Base-by-base conservation (phyloP, 1,284 basidiomycete species). In the Ceratobasidium sp. region DNA sequence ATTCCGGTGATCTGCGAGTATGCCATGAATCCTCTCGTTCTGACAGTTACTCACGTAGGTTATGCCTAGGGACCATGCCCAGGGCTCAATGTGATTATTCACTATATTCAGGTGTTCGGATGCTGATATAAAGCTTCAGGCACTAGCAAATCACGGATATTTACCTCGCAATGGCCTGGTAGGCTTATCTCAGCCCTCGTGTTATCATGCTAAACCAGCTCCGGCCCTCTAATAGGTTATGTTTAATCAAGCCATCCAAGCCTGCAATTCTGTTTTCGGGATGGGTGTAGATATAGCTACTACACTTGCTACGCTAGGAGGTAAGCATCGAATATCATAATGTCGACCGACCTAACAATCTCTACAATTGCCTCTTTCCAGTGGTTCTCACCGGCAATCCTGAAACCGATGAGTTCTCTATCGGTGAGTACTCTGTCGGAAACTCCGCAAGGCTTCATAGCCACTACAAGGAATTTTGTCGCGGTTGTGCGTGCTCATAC, bases 21-120 rank as follows among this genome's bases (percentile, higher is more conserved):
- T 40, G 61, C 5, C 28, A 23, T 20, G 53, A 51, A 33, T 26
- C 18, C 6, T 5, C 46, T 26, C 6, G 7, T 12, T 51, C 33
- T 15, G 23, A 26, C 26, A n/a, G 13, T 51, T 7, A 67, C 13
- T 46, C 39, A 4, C 15, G n/a, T 53, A 13, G 26, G 4, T 55
- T 28, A 12, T 23, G 28, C 20, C 18, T 33, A 70, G 68, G 68
- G 68, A 23, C 68, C 68, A 3, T 70, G 68, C 40, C 68, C 68
- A 6, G 68, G 68, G 2, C 68, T 70, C 39, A 70, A 70, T 56
- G 68, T 70, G 39, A n/a, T 49, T 2, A 55, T 55, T n/a, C 40
- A n/a, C n/a, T n/a, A n/a, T n/a, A n/a, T n/a, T n/a, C n/a, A n/a
- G n/a, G n/a, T n/a, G 18, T 28, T 13, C 6, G 3, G 39, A 44